Conservation (phyloP, 176 grass and related monocot species). For the Eragrostis nindensis region DNA sequence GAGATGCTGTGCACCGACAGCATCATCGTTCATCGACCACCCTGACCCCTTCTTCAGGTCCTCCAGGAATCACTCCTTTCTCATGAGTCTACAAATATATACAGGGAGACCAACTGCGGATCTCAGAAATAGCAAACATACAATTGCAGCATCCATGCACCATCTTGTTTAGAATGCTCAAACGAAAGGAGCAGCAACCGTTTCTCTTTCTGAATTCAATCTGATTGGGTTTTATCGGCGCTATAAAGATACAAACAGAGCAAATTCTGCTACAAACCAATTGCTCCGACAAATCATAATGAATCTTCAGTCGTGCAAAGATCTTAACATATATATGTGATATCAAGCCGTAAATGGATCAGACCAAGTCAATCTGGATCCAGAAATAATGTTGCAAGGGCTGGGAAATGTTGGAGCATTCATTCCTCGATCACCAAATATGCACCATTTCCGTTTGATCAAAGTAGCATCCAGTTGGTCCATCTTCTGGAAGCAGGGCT, state of each 20-base stretch:
- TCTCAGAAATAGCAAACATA: background rate
- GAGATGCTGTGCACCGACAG: too few species aligned
- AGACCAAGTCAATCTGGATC: background rate
- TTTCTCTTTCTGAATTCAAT: background rate
- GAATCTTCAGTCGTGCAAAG: background rate
- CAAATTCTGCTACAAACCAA: background rate
- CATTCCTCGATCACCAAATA: conserved; percentile 33
- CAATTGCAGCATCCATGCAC: background rate
- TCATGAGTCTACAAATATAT: too few species aligned
- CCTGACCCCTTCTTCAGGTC: too few species aligned
- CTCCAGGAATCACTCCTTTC: too few species aligned
- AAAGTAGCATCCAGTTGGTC: conserved; percentile 62
- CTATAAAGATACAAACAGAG: background rate
- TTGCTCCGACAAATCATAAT: background rate
- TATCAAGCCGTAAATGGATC: background rate
- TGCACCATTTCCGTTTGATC: conserved; percentile 55
- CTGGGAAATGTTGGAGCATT: background rate
- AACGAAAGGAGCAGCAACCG: background rate
- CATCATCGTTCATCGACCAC: too few species aligned
- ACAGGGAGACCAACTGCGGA: background rate
- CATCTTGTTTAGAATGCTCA: background rate
- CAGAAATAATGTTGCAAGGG: background rate
- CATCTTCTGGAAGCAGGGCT: conserved; percentile 52
- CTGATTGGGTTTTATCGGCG: background rate
- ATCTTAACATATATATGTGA: background rate